Conservation (phyloP, 176 grass and related monocot genomes). For the Oryza brachyantha region DNA sequence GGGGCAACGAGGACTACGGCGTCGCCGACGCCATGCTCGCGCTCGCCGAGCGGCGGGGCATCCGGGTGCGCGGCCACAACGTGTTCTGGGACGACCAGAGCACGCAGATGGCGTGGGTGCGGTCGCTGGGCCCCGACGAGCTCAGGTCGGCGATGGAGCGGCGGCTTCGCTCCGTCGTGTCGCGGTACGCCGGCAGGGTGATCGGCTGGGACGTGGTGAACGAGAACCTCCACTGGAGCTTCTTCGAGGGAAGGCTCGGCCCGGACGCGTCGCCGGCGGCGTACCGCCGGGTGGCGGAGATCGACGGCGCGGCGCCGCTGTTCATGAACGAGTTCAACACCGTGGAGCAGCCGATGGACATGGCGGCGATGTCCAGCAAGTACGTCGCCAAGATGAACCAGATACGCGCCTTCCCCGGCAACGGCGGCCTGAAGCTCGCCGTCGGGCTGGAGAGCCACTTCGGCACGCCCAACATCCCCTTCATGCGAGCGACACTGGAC, state of each 20-base stretch:
- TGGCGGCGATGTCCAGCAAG: constrained; percentile 15
- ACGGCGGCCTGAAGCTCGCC: constrained; percentile 18
- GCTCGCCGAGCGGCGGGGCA: constrained; percentile 26
- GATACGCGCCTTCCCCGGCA: constrained; percentile 24
- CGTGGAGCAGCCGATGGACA: constrained; percentile 44
- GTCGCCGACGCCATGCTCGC: constrained; percentile 49
- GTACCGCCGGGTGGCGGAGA: constrained; percentile 31
- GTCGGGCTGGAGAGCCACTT: constrained; percentile 68
- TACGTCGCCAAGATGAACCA: constrained; percentile 45
- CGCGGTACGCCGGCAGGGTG: constrained; percentile 21
- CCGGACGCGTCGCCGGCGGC: constrained; percentile 30
- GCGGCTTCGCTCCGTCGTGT: constrained; percentile 28
- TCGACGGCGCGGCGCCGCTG: constrained; percentile 25
- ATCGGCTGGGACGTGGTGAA: constrained; percentile 74
- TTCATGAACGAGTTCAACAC: constrained; percentile 79
- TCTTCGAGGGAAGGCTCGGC: constrained; percentile 52
- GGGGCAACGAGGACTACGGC: constrained; percentile 43
- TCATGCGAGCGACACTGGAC: constrained; percentile 48
- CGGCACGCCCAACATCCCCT: constrained; percentile 43
- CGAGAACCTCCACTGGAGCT: constrained; percentile 63
- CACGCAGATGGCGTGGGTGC: constrained; percentile 23
- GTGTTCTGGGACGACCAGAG: constrained; percentile 57
- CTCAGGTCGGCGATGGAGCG: constrained; percentile 22
- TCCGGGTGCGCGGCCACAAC: constrained; percentile 53
- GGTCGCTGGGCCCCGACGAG: not conserved